phyloP scores from a whole-genome alignment of 331 rosid species.

The Phaseolus coccineus region DNA sequence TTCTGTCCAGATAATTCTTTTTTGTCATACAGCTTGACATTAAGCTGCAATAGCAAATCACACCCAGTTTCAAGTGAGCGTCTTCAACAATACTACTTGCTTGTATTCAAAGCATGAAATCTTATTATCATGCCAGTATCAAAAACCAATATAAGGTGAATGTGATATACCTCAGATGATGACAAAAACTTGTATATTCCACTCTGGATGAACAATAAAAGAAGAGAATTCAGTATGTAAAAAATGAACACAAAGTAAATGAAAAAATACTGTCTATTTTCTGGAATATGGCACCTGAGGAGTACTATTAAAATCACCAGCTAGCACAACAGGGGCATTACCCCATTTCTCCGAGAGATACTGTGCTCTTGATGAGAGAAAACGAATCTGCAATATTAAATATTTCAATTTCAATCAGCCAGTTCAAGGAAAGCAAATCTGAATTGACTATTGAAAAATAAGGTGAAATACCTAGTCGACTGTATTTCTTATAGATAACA shows the following conservation, averaged over 20 bases:
- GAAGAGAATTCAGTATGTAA: slow-evolving; percentile 33
- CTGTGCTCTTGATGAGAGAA: slow-evolving; percentile 73
- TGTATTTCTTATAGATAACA: slow-evolving; percentile 13
- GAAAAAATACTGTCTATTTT: neutral
- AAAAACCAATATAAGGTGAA: slow-evolving; percentile 42
- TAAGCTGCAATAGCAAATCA: slow-evolving; percentile 64
- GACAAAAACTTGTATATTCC: slow-evolving; percentile 88
- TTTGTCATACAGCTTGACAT: slow-evolving; percentile 69
- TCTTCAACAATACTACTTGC: slow-evolving; percentile 34
- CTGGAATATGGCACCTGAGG: slow-evolving; percentile 72
- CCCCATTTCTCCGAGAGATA: slow-evolving; percentile 81
- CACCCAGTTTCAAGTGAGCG: slow-evolving; percentile 40
- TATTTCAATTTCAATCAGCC: slow-evolving; percentile 42
- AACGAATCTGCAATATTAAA: slow-evolving; percentile 66
- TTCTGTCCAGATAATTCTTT: slow-evolving; percentile 87
- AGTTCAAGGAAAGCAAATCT: neutral
- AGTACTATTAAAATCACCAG: slow-evolving; percentile 87
- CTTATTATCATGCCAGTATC: slow-evolving; percentile 21
- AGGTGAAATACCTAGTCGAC: slow-evolving; percentile 21
- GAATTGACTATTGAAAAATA: neutral
- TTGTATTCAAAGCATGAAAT: slow-evolving; percentile 16
- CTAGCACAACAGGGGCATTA: slow-evolving; percentile 76
- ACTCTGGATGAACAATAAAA: slow-evolving; percentile 65
- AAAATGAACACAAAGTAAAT: slow-evolving; percentile 24
- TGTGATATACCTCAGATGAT: slow-evolving; percentile 67